Conservation (phyloP, 106 monocot genomes). For the Dioscorea zingiberensis region DNA sequence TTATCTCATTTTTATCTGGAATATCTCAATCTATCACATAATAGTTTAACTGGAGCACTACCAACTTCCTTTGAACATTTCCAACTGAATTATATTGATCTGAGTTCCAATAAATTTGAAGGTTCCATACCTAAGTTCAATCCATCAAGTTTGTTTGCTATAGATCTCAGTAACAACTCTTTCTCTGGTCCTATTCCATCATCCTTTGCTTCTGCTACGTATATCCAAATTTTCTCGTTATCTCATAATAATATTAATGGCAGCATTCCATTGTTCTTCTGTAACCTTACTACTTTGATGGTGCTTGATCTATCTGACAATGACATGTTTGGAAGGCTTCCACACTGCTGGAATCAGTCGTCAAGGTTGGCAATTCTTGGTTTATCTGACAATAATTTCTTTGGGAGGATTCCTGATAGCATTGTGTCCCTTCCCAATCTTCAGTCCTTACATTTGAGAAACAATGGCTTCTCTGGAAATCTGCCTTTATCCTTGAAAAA, state of each 20-base stretch:
- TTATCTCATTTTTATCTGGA: background rate
- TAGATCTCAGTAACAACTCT: slow-evolving; percentile 1
- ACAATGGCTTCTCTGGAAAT: slow-evolving; percentile 7
- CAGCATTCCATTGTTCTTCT: background rate
- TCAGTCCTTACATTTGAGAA: slow-evolving; percentile 3
- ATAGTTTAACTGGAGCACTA: slow-evolving; percentile 1
- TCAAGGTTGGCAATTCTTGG: background rate
- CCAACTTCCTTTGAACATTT: background rate
- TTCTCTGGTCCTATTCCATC: background rate
- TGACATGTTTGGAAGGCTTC: slow-evolving; percentile 12
- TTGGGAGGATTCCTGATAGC: slow-evolving; percentile 10
- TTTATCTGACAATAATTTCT: slow-evolving; percentile 17
- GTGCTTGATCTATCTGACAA: slow-evolving; percentile 24
- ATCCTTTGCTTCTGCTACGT: too few species aligned
- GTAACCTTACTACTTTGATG: background rate
- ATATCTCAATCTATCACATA: background rate
- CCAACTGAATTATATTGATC: background rate
- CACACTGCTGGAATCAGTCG: slow-evolving; percentile 6
- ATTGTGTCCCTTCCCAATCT: slow-evolving; percentile 1
- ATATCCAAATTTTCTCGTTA: background rate
- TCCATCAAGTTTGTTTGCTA: background rate
- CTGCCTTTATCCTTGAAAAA: slow-evolving; percentile 6
- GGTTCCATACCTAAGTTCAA: background rate
- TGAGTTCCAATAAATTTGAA: background rate
- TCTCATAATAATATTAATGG: background rate